Conservation (phyloP, 305 asterid genomes). For the Fraxinus angustifolia region DNA sequence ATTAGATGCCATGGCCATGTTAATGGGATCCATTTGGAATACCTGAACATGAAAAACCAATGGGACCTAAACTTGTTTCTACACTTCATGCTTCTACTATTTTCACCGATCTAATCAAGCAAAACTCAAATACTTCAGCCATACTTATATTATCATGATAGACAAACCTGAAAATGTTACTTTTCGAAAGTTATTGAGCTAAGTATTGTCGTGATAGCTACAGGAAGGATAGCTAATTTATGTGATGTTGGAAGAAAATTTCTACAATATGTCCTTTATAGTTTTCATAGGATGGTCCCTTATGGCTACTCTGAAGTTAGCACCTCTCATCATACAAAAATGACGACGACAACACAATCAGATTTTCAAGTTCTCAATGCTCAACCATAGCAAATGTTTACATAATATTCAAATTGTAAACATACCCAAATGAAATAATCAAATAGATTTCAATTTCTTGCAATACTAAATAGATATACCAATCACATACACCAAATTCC, state of each 20-base stretch:
- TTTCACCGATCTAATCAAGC: background rate
- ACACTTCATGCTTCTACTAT: background rate
- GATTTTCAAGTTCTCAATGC: background rate
- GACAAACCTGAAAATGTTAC: background rate
- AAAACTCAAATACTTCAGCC: background rate
- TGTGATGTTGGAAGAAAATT: background rate
- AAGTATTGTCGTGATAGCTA: background rate
- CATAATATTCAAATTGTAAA: background rate
- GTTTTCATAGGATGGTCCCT: background rate
- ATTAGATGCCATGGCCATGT: background rate
- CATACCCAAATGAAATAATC: background rate
- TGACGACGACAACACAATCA: background rate
- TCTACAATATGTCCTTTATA: background rate
- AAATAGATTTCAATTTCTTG: background rate
- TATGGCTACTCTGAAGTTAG: too few species aligned
- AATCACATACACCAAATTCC: background rate
- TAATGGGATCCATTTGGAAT: background rate
- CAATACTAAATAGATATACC: background rate
- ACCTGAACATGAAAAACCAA: background rate
- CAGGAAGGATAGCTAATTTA: background rate
- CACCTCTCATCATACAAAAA: background rate
- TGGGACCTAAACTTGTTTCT: background rate
- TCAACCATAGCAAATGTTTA: background rate
- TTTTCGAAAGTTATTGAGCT: background rate
- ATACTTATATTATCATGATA: background rate